Base-by-base conservation (phyloP, 805 yeast species). In the Candida palmyrensis region DNA sequence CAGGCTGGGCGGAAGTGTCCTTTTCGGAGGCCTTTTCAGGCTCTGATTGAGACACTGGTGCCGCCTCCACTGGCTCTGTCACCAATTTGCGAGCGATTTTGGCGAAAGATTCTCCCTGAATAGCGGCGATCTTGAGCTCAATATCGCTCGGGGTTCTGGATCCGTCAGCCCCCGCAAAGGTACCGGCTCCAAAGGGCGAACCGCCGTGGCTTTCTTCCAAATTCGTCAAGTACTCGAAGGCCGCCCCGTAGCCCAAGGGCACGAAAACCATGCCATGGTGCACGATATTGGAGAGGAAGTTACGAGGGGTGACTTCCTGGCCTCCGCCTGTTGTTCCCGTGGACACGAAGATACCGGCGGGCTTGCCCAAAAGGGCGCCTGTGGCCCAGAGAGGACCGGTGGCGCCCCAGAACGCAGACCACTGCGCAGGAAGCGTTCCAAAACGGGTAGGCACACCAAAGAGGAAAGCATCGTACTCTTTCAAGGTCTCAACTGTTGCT, bases 161-260 rank as follows among this genome's bases (percentile, higher is more conserved):
- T 1, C 56, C 56, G 27, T 50, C 53, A 5, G 43, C 40, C 3
- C 51, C 51, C 12, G 55, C 55, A 36, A 47, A 47, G 7, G 51
- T 44, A 7, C 55, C 56, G 6, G 56, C 51, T 25, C 56, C 56
- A 51, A 51, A 51, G 5, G 55, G 51, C 16, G 55, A 47, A 5
- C 53, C 54, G 9, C 56, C 56, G 32, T 49, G 55, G 18, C 44
- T 40, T 35, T 48, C 51, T 12, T 42, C 45, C 25, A 45, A 37
- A 35, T 35, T 36, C 4, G 34, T 32, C 30, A 39, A 42, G 27
- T 43, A 40, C 5, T 49, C 41, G 41, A 43, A 46, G 3, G 41
- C 40, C 7, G 26, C 21, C 24, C 33, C 35, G 37, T 50, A 48
- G 10, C 56, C 56, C 38, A 51, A 44, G 8, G 56, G 56, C 25